Conservation (phyloP, 768 basidiomycete genomes). For the Epithele typhae region DNA sequence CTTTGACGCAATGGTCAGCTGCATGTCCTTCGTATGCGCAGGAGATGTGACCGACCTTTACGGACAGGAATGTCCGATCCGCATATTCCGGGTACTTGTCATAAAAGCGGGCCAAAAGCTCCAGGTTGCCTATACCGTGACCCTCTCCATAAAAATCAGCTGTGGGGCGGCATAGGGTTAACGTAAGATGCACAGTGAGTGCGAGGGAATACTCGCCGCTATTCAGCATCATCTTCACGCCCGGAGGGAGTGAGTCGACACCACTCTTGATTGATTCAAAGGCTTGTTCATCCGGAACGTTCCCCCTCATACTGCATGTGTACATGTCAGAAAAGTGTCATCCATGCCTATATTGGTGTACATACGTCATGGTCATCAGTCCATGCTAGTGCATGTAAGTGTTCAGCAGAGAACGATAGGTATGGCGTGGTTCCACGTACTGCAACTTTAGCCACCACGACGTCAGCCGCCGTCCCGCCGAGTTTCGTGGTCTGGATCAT, state of each 20-base stretch:
- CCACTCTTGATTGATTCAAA: conserved; percentile 58
- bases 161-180: conserved; percentile 2
- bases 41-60: conserved; percentile 39
- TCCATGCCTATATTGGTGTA: not conserved
- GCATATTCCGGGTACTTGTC: conserved; percentile 38
- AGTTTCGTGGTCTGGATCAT: conserved; percentile 32
- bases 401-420: conserved; percentile 25
- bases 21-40: conserved; percentile 36
- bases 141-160: conserved; percentile 56
- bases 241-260: conserved; percentile 36
- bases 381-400: conserved; percentile 32
- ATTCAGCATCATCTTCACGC: conserved; percentile 47
- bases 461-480: conserved; percentile 34
- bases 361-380: conserved; percentile 54
- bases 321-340: too few species aligned
- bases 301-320: conserved; percentile 29
- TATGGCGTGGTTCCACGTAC: conserved; percentile 32
- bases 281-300: conserved; percentile 51
- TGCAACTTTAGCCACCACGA: conserved; percentile 36
- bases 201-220: conserved; percentile 30
- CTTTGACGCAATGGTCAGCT: conserved; percentile 5
- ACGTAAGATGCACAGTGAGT: conserved; percentile 4
- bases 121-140: conserved; percentile 37
- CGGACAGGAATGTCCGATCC: conserved; percentile 43
- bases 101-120: conserved; percentile 48